Conservation (phyloP, 2,329 filamentous ascomycete species). For the Apiospora arundinis region DNA sequence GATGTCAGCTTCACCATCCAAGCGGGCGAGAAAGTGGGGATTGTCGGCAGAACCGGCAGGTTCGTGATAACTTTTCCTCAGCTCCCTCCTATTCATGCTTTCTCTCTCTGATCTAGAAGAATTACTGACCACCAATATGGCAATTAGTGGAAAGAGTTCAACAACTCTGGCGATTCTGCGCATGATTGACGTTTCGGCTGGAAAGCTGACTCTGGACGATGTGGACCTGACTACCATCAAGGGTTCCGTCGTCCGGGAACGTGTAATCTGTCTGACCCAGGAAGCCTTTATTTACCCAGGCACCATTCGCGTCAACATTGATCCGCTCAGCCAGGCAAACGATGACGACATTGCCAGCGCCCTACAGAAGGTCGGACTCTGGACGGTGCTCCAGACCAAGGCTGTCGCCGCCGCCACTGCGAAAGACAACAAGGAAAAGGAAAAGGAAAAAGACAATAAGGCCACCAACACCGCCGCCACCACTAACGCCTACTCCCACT, state of each 20-base stretch:
- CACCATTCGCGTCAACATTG: constrained; percentile 25
- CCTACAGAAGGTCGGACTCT: constrained; percentile 26
- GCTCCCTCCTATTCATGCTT: neutral
- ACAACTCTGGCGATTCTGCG: constrained; percentile 25
- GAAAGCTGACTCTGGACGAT: constrained; percentile 26
- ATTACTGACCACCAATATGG: neutral
- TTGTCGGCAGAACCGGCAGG: constrained; percentile 28
- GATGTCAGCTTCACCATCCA: constrained; percentile 24
- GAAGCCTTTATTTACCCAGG: constrained; percentile 28
- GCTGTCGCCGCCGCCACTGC: constrained; percentile 51
- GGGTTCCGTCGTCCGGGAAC: constrained; percentile 23
- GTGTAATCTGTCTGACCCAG: constrained; percentile 26
- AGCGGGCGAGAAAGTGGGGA: constrained; percentile 24
- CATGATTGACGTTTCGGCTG: constrained; percentile 24
- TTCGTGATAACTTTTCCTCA: neutral
- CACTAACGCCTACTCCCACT: constrained; percentile 33
- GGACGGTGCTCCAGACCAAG: constrained; percentile 23
- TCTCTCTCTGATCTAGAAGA: too few relatives aligned
- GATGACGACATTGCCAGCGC: constrained; percentile 23
- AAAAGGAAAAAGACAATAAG: neutral
- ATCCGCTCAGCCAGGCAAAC: constrained; percentile 17
- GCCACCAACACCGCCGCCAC: constrained; percentile 34
- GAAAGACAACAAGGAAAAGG: constrained; percentile 37
- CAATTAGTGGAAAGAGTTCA: constrained; percentile 31
- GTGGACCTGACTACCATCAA: constrained; percentile 24